Conservation (phyloP, 2,329 filamentous ascomycete species). For the Xylaria sp. region DNA sequence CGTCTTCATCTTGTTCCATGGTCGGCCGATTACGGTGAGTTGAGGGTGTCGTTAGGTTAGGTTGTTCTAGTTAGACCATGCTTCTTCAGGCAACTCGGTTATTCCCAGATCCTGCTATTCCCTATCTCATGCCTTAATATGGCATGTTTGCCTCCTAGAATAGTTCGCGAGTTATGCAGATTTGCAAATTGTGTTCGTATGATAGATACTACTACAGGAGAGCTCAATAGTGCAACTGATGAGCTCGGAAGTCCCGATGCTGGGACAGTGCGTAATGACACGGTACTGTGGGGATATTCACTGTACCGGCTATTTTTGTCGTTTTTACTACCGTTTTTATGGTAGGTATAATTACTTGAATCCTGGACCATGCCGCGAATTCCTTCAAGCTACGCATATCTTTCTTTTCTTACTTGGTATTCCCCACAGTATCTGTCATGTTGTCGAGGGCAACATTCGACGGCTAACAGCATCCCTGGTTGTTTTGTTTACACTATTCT, state of each 20-base stretch:
- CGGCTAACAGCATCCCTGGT: conserved; percentile 4
- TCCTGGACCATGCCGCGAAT: conserved; percentile 3
- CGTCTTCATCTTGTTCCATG: conserved; percentile 48
- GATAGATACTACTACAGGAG: neutral
- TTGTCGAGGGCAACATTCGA: conserved; percentile 1
- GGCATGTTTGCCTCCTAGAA: neutral
- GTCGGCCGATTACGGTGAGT: conserved; percentile 21
- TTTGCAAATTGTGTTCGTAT: conserved; percentile 5
- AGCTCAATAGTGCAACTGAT: neutral
- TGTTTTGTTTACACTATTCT: conserved; percentile 6
- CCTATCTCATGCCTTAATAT: conserved; percentile 6
- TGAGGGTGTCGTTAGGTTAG: neutral
- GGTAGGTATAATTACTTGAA: conserved; percentile 1
- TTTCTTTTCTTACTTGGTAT: neutral
- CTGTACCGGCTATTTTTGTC: conserved; percentile 29
- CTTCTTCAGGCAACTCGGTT: conserved; percentile 18
- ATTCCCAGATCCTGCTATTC: conserved; percentile 4
- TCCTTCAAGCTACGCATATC: conserved; percentile 11
- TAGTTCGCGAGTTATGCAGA: conserved; percentile 1
- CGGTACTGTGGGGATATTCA: conserved; percentile 17
- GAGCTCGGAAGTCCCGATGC: conserved; percentile 20
- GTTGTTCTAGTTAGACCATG: conserved; percentile 1
- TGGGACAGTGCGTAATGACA: conserved; percentile 16
- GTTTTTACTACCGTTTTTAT: neutral
- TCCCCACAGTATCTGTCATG: conserved; percentile 11